Conservation (phyloP, 805 yeast species). For the Yarrowia yakushimensis region DNA sequence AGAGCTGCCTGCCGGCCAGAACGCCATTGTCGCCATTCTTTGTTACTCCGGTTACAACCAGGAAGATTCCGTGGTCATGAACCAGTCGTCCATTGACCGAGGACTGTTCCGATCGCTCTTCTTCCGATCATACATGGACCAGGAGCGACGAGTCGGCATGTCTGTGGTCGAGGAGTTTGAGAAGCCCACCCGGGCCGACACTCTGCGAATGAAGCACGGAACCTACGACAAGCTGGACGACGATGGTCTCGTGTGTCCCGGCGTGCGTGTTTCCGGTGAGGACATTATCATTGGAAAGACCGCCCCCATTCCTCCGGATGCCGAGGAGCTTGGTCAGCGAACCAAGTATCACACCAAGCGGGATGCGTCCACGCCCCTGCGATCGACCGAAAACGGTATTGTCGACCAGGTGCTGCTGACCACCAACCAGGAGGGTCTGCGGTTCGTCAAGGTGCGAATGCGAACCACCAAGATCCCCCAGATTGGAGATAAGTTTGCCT, state of each 20-base stretch:
- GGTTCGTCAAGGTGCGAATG: constrained; percentile 96
- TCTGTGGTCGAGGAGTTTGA: constrained; percentile 96
- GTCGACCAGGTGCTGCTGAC: constrained; percentile 96
- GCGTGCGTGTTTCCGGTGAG: constrained; percentile 97
- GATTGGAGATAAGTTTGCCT: constrained; percentile 98
- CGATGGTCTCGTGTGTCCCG: constrained; percentile 97
- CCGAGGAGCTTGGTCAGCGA: constrained; percentile 97
- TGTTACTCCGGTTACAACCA: constrained; percentile 99
- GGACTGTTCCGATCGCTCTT: constrained; percentile 94
- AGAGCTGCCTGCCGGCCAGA: constrained; percentile 98
- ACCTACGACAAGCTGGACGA: constrained; percentile 97
- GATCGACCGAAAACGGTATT: constrained; percentile 97
- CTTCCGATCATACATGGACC: constrained; percentile 97
- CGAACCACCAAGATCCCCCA: constrained; percentile 98
- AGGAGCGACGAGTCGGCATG: constrained; percentile 98
- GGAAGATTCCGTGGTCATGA: constrained; percentile 99
- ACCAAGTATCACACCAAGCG: constrained; percentile 97
- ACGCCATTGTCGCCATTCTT: constrained; percentile 95
- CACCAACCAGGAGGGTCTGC: constrained; percentile 96
- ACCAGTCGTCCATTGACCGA: constrained; percentile 94
- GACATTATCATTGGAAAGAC: constrained; percentile 98
- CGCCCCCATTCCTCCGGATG: constrained; percentile 98
- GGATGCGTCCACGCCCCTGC: constrained; percentile 95
- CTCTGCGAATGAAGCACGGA: constrained; percentile 93
- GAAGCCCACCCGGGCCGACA: constrained; percentile 91